Evolutionary conservation across 371 early-diverging fungal genomes (phyloP), one percentile per base, ranked within the genome.

Genomic region (Funneliformis caledonium): DNA sequence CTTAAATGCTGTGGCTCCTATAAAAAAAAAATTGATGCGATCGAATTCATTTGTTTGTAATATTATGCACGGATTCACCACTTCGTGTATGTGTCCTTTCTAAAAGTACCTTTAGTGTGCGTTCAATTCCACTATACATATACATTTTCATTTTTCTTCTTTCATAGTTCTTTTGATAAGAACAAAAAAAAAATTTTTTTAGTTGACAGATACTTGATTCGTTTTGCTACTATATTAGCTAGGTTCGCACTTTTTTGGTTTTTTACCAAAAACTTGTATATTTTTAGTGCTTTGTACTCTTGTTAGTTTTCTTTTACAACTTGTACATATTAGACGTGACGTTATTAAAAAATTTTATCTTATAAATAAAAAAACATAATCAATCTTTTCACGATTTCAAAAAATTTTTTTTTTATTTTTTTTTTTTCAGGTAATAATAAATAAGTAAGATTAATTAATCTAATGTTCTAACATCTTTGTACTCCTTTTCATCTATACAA

Each of bases 401-500:
- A 50, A 1, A 12, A 50, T 37, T 37, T 37, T 37, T 10, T 4
- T 47, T 4, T 47, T 47, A 47, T 47, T 5, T 0, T 7, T 47
- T 47, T 47, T 10, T 47, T 47, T 47, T 4, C 10, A 47, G 8
- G 8, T 45, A 26, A 26, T 37, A 37, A 37, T 37, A n/a, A n/a
- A n/a, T n/a, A n/a, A n/a, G n/a, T n/a, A 37, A 37, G 3, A 37
- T 37, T 2, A 37, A 37, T 37, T 37, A 37, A 37, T 37, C 37
- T 64, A 64, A 64, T 12, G 22, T 64, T 31, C 64, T 64, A 64
- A 64, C 26, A n/a, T 37, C 48, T 33, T 80, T 73, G 73, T 83
- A 84, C 65, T 83, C 78, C 62, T 82, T 82, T 60, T 84, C 82
- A 16, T 80, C 68, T 37, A 83, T 60, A 72, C 81, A 85, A 10